Evolutionary conservation across 139 green algal genomes (phyloP).

Genomic region (Zygnema cylindricum): DNA sequence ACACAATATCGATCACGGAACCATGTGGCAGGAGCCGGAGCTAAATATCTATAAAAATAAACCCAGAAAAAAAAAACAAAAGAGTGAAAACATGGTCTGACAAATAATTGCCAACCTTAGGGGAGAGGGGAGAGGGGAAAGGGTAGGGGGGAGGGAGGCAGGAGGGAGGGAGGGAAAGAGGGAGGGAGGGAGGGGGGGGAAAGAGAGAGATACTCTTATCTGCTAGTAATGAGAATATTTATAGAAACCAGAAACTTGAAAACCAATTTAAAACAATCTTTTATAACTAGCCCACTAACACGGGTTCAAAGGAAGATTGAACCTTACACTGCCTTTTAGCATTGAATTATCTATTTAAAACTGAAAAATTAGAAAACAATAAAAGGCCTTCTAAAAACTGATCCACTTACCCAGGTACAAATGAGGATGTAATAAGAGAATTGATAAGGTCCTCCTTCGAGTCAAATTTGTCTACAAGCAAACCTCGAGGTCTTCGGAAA

Average conservation of each 20-base stretch:
- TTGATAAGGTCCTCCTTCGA: slow-evolving; percentile 78
- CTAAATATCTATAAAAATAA: slow-evolving; percentile 68
- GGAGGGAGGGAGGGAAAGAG: slow-evolving; percentile 14
- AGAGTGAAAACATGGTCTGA: background rate
- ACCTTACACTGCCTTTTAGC: background rate
- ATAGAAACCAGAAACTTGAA: background rate
- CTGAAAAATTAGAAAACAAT: no score
- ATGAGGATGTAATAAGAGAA: slow-evolving; percentile 79
- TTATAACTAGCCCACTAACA: no score
- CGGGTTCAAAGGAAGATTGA: background rate
- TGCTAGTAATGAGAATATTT: background rate
- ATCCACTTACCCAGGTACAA: slow-evolving; percentile 75
- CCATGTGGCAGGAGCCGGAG: slow-evolving; percentile 60
- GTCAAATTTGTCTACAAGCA: slow-evolving; percentile 72
- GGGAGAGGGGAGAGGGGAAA: background rate
- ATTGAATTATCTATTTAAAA: background rate
- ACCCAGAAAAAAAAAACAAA: background rate
- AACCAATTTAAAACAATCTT: background rate
- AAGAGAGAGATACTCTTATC: background rate
- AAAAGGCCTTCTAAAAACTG: background rate
- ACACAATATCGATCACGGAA: slow-evolving; percentile 72
- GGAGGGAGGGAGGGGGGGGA: background rate
- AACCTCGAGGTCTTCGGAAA: slow-evolving; percentile 49
- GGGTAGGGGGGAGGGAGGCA: background rate
- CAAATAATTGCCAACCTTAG: background rate